Evolutionary conservation across 495 filamentous ascomycete species (phyloP).

Genomic region (Hamigera avellanea): DNA sequence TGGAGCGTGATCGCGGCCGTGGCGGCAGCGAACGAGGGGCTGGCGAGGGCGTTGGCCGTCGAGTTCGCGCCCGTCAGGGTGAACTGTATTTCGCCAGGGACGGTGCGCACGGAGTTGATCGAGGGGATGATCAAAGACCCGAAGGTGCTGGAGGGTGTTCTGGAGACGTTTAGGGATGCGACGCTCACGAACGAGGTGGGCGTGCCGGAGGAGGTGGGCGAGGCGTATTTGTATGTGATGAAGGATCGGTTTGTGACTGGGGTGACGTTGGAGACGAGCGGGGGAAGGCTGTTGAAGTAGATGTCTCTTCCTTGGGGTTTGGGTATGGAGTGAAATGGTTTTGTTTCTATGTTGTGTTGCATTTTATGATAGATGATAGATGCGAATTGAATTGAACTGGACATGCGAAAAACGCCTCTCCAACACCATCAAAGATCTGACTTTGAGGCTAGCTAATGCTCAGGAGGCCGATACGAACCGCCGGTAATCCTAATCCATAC

Average conservation of each 20-base stretch:
- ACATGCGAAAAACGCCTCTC: too few species aligned
- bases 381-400: too few species aligned
- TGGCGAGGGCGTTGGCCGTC: conserved; percentile 41
- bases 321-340: too few species aligned
- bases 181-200: conserved; percentile 36
- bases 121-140: conserved; percentile 6
- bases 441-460: too few species aligned
- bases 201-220: conserved; percentile 44
- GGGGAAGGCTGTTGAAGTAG: conserved; percentile 17
- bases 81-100: conserved; percentile 46
- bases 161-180: conserved; percentile 10
- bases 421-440: too few species aligned
- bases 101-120: conserved; percentile 40
- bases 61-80: conserved; percentile 48
- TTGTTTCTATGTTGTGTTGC: too few species aligned
- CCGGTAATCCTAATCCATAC: too few species aligned
- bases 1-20: conserved; percentile 28
- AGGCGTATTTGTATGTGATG: conserved; percentile 55
- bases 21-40: conserved; percentile 23
- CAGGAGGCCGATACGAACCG: too few species aligned
- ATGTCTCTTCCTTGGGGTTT: too few species aligned
- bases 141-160: conserved; percentile 4
- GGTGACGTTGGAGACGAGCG: conserved; percentile 25
- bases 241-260: conserved; percentile 46
- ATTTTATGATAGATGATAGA: too few species aligned